Evolutionary conservation across 768 basidiomycete species (phyloP), one percentile per base, ranked within the genome.

Genomic region (Naematelia encephala): DNA sequence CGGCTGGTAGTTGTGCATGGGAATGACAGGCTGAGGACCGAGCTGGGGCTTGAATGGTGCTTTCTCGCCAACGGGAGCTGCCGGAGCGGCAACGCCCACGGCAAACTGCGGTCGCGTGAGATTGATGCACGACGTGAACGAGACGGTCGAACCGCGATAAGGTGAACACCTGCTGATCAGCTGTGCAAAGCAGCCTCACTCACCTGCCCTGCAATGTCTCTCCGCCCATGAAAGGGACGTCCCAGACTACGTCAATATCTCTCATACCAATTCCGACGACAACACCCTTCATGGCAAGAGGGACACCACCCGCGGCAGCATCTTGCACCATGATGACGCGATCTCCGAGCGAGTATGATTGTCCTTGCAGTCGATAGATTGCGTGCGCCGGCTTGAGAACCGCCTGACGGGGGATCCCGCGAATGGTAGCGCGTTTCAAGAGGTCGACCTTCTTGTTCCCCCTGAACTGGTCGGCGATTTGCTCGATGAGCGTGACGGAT

Each of bases 321-420:
- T 98, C 96, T 67, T 90, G 88, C 1, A 97, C 91, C 89, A 94
- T 96, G 16, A 87, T 88, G 34, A 97, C 93, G 11, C 96, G 84
- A 77, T 99, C 94, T 12, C 94, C 94, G 4, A 98, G 82, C 0
- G 82, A 80, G 72, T 97, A 99, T 12, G 78, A 80, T 76, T 98
- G 96, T 55, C 89, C 88, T 72, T 92, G 91, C 5, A 98, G 81
- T 22, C 92, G 87, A 71, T 90, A 91, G 4, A 87, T 81, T 1
- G 91, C 86, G 78, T 98, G 92, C 1, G 86, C 80, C 8, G 96
- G 96, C 73, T 97, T 98, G 60, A 98, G 82, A 4, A 98, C 86
- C 4, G 91, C 92, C 70, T 91, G 87, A 11, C 91, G 85, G 3
- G 94, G 94, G 39, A 97, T 93, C 21, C 86, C 86, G 74, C 92